Percentiles rank a stretch among this genome's conserved stretches.
phyloP scores from a whole-genome alignment of 1,284 basidiomycete species.

The Caloboletus firmus region DNA sequence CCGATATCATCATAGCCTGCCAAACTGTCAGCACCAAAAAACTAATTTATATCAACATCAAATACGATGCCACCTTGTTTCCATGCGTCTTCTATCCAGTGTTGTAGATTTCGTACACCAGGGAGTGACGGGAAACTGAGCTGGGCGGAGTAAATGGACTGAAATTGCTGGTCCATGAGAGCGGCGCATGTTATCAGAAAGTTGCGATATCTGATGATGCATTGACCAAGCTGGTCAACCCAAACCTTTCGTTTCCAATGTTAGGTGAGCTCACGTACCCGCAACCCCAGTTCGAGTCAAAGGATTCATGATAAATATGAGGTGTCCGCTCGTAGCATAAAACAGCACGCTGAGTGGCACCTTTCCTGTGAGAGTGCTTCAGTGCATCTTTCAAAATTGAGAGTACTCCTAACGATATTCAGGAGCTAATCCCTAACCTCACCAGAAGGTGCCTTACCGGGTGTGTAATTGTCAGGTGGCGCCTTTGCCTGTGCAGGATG shows the following conservation, averaged over 20 bases:
- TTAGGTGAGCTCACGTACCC: constrained; percentile 46
- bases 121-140: constrained; percentile 59
- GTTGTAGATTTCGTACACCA: constrained; percentile 71
- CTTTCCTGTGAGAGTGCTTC: constrained; percentile 49
- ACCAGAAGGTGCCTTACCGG: constrained; percentile 48
- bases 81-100: constrained; percentile 83
- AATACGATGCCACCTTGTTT: constrained; percentile 45
- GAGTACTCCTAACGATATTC: constrained; percentile 56
- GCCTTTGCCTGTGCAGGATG: constrained; percentile 42
- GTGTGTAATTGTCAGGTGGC: constrained; percentile 71
- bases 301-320: constrained; percentile 57
- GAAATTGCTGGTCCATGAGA: constrained; percentile 62
- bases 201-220: constrained; percentile 73
- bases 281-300: constrained; percentile 73
- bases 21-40: constrained; percentile 1
- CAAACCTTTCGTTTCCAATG: neutral
- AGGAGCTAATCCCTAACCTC: constrained; percentile 3
- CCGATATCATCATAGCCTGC: constrained; percentile 77
- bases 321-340: constrained; percentile 64
- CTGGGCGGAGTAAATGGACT: constrained; percentile 60
- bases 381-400: constrained; percentile 61
- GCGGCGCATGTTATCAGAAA: constrained; percentile 79
- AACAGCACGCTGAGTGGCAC: constrained; percentile 57
- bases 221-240: constrained; percentile 1
- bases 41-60: too few species aligned